Percentiles rank a stretch among this genome's conserved stretches.
These are phyloP conservation scores for Neonectria sp. DNA, from an alignment of 2,329 filamentous ascomycete species.

Conservation along the genomic window DNA sequence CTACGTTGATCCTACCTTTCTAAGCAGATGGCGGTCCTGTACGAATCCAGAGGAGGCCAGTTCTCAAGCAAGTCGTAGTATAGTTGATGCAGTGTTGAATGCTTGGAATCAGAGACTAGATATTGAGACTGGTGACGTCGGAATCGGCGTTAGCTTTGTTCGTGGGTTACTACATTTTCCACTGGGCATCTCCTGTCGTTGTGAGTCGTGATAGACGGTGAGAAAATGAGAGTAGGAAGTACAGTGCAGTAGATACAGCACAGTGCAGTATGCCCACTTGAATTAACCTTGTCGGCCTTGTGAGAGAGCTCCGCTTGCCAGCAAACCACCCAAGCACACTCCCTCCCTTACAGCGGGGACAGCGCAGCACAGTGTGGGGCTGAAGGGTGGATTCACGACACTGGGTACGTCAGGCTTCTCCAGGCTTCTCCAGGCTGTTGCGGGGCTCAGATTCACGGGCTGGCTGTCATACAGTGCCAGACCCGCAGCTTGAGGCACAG, in stretches of 20 bases:
- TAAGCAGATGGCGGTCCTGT: background rate
- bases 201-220: background rate
- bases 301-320: background rate
- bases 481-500: background rate
- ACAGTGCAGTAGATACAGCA: background rate
- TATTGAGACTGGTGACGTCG: background rate
- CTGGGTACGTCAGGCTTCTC: background rate
- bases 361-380: conserved; percentile 10
- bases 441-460: background rate
- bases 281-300: background rate
- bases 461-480: conserved; percentile 1
- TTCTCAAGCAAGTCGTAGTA: background rate
- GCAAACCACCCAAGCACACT: background rate
- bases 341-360: background rate
- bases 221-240: background rate
- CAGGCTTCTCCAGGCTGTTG: background rate
- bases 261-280: background rate
- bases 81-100: background rate
- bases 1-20: background rate
- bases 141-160: background rate
- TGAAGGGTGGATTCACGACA: background rate
- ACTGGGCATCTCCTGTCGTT: background rate
- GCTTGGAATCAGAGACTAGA: background rate
- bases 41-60: background rate
- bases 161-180: too few species aligned